phyloP scores from a whole-genome alignment of 1,139 yeast genomes.

The Lodderomyces parapsilosis region DNA sequence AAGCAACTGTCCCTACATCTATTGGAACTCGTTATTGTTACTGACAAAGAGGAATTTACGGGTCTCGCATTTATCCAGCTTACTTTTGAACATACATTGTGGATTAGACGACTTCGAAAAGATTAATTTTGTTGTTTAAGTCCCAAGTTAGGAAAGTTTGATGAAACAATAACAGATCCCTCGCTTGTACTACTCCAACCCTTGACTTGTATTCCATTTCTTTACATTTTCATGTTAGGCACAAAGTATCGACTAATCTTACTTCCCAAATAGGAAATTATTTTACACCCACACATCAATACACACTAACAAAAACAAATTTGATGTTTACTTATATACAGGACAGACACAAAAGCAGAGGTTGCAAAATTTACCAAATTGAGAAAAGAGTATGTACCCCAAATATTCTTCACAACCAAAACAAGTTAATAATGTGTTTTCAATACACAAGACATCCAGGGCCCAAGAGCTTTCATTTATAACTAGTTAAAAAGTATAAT shows the following conservation, averaged over 20 bases:
- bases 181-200: neutral
- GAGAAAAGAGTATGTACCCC: conserved; percentile 2
- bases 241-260: neutral
- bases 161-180: neutral
- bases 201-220: neutral
- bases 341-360: neutral
- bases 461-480: conserved; percentile 1
- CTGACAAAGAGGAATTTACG: no score
- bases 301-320: neutral
- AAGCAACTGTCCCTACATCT: no score
- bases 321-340: neutral
- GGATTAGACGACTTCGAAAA: neutral
- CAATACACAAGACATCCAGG: neutral
- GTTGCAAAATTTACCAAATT: conserved; percentile 2
- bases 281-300: neutral
- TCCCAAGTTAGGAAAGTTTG: conserved; percentile 1
- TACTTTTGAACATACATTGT: neutral
- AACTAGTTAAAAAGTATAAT: neutral
- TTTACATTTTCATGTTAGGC: neutral
- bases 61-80: neutral
- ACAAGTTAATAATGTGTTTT: neutral
- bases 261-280: conserved; percentile 1
- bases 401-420: conserved; percentile 1
- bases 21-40: no score
- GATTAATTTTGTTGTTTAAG: neutral